These are phyloP conservation scores for Geotrichum phurueaensis DNA, from an alignment of 1,139 yeast genomes.

Conservation along the genomic window DNA sequence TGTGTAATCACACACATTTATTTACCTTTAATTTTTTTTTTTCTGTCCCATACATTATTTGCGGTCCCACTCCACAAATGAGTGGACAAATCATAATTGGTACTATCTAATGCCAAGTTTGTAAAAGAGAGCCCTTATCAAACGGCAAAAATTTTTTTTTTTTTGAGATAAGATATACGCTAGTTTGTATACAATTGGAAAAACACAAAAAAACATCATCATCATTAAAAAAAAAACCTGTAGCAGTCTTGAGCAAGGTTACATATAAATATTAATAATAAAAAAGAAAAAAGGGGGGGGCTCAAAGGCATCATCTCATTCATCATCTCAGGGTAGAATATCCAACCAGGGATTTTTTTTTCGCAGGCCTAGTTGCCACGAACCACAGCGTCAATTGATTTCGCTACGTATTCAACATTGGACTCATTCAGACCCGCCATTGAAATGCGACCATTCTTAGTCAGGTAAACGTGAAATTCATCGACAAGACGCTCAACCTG, in stretches of 20 bases:
- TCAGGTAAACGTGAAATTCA: constrained; percentile 74
- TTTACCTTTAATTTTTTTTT: too few species aligned
- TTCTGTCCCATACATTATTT: too few species aligned
- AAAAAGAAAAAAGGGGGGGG: neutral
- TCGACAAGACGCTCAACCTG: constrained; percentile 68
- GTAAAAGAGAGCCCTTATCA: too few species aligned
- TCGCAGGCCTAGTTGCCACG: neutral
- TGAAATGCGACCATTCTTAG: constrained; percentile 86
- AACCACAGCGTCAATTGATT: constrained; percentile 47
- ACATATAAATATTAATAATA: neutral
- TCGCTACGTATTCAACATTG: constrained; percentile 78
- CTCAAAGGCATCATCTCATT: neutral
- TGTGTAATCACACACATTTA: too few species aligned
- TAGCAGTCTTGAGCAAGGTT: neutral
- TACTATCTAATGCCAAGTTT: too few species aligned
- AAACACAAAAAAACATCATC: neutral
- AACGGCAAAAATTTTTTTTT: too few species aligned
- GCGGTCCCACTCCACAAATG: too few species aligned
- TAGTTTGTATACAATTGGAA: too few species aligned
- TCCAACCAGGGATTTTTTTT: too few species aligned
- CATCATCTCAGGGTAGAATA: neutral
- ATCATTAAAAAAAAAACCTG: neutral
- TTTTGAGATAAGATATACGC: neutral
- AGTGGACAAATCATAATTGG: too few species aligned
- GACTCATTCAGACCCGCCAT: constrained; percentile 79